Conservation (phyloP, 805 yeast species). For the Teunomyces stri region DNA sequence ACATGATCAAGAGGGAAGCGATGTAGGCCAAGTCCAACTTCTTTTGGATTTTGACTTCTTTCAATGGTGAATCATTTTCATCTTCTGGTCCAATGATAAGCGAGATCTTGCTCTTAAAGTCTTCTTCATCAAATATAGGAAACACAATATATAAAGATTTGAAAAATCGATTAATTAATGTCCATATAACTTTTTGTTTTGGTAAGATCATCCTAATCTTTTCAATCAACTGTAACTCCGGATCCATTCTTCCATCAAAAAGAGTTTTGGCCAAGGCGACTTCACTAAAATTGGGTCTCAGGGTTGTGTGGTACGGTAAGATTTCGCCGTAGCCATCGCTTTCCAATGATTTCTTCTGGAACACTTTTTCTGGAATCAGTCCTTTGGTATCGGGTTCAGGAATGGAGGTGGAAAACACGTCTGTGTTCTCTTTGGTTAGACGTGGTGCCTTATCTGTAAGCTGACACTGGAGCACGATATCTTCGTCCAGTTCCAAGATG, state of each 20-base stretch:
- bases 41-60: conserved; percentile 24
- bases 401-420: conserved; percentile 14
- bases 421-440: background rate
- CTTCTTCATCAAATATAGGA: conserved; percentile 63
- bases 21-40: conserved; percentile 32
- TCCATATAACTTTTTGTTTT: conserved; percentile 51
- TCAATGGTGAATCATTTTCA: conserved; percentile 18
- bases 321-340: conserved; percentile 34
- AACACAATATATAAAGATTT: conserved; percentile 58
- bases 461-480: conserved; percentile 3
- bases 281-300: conserved; percentile 4
- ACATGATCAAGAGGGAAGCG: conserved; percentile 30
- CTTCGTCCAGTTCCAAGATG: conserved; percentile 15
- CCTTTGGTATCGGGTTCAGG: conserved; percentile 9
- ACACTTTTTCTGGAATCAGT: conserved; percentile 20
- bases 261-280: conserved; percentile 33
- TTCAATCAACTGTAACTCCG: conserved; percentile 38
- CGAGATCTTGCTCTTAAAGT: conserved; percentile 42
- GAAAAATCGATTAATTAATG: conserved; percentile 58
- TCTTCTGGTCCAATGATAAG: conserved; percentile 42
- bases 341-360: conserved; percentile 30
- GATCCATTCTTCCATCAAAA: conserved; percentile 28
- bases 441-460: conserved; percentile 14
- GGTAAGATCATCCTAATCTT: conserved; percentile 49
- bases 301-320: conserved; percentile 23